Conservation (phyloP, 768 basidiomycete genomes). For the Rhizopogon vinicolor region DNA sequence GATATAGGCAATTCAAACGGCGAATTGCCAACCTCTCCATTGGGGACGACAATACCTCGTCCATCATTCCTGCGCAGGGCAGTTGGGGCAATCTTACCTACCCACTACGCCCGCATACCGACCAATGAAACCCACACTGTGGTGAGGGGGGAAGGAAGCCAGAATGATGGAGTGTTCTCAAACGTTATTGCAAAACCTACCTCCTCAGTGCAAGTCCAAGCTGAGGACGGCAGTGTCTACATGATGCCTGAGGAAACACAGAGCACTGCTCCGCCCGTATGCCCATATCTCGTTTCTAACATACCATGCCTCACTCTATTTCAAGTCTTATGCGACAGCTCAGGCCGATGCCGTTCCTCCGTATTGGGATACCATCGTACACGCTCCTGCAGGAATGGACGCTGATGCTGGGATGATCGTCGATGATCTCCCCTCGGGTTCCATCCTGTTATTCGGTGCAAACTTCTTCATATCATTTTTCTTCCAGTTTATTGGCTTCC, state of each 20-base stretch:
- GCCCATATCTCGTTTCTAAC: constrained; percentile 23
- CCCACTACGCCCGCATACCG: constrained; percentile 55
- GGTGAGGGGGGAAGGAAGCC: constrained; percentile 58
- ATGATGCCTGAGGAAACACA: constrained; percentile 78
- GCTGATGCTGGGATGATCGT: constrained; percentile 70
- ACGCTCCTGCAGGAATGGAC: constrained; percentile 60
- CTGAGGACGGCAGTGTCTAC: constrained; percentile 52
- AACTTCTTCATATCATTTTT: constrained; percentile 87
- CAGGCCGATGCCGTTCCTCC: constrained; percentile 88
- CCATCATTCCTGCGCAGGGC: constrained; percentile 56
- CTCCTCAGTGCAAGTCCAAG: constrained; percentile 35
- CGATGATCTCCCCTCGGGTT: constrained; percentile 87
- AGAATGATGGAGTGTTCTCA: constrained; percentile 94
- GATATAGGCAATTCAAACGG: constrained; percentile 74
- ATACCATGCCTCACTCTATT: background rate
- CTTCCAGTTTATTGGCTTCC: constrained; percentile 95
- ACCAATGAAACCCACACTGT: constrained; percentile 29
- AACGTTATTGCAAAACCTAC: constrained; percentile 90
- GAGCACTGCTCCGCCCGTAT: constrained; percentile 82
- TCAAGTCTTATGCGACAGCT: constrained; percentile 80
- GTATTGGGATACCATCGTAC: constrained; percentile 96
- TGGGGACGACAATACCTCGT: constrained; percentile 25
- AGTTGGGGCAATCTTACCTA: constrained; percentile 56
- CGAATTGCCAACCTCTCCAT: constrained; percentile 46
- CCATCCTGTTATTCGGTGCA: constrained; percentile 64